These are phyloP conservation scores for Chrysoporthe austroafricana DNA, from an alignment of 2,329 filamentous ascomycete species.

Conservation along the genomic window DNA sequence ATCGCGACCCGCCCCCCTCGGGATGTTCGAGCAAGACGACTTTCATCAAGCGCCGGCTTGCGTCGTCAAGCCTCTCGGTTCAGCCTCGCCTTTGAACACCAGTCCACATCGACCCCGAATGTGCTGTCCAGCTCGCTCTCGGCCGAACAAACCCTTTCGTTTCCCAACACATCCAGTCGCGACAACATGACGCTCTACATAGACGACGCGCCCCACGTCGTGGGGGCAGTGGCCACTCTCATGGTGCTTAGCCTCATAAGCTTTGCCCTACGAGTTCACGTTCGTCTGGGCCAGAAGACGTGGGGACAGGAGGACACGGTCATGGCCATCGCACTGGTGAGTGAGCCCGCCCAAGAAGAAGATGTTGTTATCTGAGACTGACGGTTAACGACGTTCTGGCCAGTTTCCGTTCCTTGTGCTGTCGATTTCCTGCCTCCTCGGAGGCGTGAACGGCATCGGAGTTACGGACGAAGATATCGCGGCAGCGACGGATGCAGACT, in stretches of 20 bases:
- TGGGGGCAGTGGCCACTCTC: conserved; percentile 19
- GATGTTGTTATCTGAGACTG: background rate
- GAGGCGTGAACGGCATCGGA: conserved; percentile 21
- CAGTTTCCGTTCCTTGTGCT: conserved; percentile 25
- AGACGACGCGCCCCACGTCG: conserved; percentile 24
- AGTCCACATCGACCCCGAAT: background rate
- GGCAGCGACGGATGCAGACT: conserved; percentile 16
- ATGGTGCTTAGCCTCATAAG: conserved; percentile 18
- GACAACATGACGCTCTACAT: conserved; percentile 21
- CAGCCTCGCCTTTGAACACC: background rate
- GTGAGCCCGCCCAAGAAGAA: background rate
- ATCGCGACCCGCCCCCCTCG: background rate
- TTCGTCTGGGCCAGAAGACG: conserved; percentile 20
- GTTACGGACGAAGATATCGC: conserved; percentile 16
- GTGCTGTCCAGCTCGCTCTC: background rate
- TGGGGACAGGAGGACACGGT: conserved; percentile 25
- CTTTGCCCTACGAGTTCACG: conserved; percentile 20
- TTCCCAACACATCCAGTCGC: background rate
- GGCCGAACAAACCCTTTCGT: background rate
- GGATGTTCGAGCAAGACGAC: background rate
- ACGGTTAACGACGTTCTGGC: background rate
- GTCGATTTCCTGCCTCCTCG: conserved; percentile 24
- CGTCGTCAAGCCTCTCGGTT: background rate
- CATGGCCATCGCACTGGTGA: conserved; percentile 24
- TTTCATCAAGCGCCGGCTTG: background rate